These are phyloP conservation scores for Rhododendron simsii DNA, from an alignment of 148 eudicot genomes.

Conservation along the genomic window DNA sequence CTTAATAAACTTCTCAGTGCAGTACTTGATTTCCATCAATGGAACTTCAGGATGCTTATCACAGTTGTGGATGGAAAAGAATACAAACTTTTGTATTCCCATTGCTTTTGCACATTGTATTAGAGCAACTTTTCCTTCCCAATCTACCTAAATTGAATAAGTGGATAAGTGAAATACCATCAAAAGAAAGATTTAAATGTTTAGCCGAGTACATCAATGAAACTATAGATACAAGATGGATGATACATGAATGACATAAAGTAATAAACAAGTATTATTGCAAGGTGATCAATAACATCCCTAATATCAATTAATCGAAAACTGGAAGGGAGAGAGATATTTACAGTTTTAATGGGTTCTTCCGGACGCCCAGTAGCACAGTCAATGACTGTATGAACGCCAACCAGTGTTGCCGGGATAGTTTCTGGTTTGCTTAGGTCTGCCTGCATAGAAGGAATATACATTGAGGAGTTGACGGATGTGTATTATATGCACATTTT, in stretches of 20 bases:
- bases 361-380: conserved; percentile 99
- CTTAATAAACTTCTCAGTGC: conserved; percentile 96
- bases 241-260: background rate
- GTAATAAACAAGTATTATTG: background rate
- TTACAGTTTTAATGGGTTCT: conserved; percentile 95
- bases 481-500: background rate
- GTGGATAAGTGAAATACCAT: conserved; percentile 12
- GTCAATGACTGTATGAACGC: conserved; percentile 86
- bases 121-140: conserved; percentile 99
- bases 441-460: conserved; percentile 52
- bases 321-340: conserved; percentile 4
- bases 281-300: background rate
- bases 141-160: conserved; percentile 73
- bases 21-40: conserved; percentile 93
- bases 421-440: conserved; percentile 92
- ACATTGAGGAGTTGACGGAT: background rate
- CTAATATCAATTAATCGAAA: background rate
- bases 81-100: conserved; percentile 90
- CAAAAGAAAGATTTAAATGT: background rate
- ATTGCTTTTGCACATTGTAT: conserved; percentile 99
- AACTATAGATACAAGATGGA: conserved; percentile 9
- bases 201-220: background rate
- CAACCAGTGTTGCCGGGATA: conserved; percentile 92
- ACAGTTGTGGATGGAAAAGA: conserved; percentile 97
- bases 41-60: conserved; percentile 99